These are phyloP conservation scores for Vanilla planifolia DNA, from an alignment of 106 monocot genomes.

Conservation along the genomic window DNA sequence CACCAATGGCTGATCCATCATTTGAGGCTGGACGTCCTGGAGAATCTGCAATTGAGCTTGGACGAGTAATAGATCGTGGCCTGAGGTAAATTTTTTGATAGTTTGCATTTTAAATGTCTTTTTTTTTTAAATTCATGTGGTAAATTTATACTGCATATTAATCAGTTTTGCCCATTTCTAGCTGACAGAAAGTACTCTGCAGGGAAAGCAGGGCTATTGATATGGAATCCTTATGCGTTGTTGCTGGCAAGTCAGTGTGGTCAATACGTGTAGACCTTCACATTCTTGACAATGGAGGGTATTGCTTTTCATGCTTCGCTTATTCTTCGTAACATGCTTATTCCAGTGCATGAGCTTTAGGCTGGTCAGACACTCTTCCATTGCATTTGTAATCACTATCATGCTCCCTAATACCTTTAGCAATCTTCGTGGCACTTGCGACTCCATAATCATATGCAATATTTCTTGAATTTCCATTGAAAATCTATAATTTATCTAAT, in stretches of 20 bases:
- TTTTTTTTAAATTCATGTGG: not conserved
- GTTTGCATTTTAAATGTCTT: not conserved
- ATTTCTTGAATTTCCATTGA: no score
- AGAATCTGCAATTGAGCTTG: slow-evolving; percentile 82
- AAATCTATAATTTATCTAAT: no score
- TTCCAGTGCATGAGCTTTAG: no score
- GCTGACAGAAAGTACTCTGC: slow-evolving; percentile 8
- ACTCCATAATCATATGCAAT: no score
- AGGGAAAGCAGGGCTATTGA: slow-evolving; percentile 98
- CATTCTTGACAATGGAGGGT: slow-evolving; percentile 99
- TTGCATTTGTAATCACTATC: no score
- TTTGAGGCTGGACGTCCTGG: slow-evolving; percentile 89
- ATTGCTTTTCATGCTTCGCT: slow-evolving; percentile 10
- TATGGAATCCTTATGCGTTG: slow-evolving; percentile 90
- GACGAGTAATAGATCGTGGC: slow-evolving; percentile 86
- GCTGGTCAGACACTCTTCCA: no score
- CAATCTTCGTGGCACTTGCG: no score
- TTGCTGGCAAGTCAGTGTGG: slow-evolving; percentile 96
- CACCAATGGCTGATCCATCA: slow-evolving; percentile 95
- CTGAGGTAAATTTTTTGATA: slow-evolving; percentile 37
- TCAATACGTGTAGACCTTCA: slow-evolving; percentile 88
- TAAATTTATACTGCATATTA: no score
- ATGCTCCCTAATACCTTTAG: no score
- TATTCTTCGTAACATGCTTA: not conserved
- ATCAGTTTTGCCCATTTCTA: not conserved